phyloP scores from a whole-genome alignment of 129 eudicot species.

The Saposhnikovia divaricata region DNA sequence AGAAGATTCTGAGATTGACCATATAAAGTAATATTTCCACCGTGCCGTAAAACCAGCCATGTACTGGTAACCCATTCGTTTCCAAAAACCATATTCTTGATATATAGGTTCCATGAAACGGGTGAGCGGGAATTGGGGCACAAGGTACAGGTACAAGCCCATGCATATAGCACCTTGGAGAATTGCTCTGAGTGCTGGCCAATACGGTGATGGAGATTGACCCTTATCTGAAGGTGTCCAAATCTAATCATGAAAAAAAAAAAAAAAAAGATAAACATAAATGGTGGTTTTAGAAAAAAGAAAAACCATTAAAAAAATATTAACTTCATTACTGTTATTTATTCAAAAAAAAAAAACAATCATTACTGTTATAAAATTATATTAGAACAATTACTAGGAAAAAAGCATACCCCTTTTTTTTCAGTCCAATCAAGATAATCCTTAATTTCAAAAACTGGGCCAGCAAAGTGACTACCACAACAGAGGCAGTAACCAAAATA shows the following conservation, averaged over 20 bases:
- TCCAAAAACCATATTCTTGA: slow-evolving; percentile 57
- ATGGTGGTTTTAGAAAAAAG: background rate
- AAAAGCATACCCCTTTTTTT: slow-evolving; percentile 59
- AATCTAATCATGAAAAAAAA: slow-evolving; percentile 29
- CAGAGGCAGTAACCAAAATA: slow-evolving; percentile 87
- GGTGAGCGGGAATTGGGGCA: slow-evolving; percentile 62
- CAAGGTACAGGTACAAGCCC: slow-evolving; percentile 64
- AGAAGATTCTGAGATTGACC: slow-evolving; percentile 95
- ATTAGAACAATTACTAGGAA: slow-evolving; percentile 8
- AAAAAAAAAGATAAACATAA: background rate
- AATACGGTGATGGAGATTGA: slow-evolving; percentile 54
- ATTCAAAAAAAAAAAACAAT: no score
- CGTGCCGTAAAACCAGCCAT: slow-evolving; percentile 90
- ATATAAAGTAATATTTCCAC: slow-evolving; percentile 92
- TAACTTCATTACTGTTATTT: no score
- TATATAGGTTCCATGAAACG: slow-evolving; percentile 44
- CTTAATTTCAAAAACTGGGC: slow-evolving; percentile 91
- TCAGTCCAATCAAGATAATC: slow-evolving; percentile 94
- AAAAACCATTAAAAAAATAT: no score
- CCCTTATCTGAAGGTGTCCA: slow-evolving; percentile 49
- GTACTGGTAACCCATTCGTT: slow-evolving; percentile 59
- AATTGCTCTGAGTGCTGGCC: slow-evolving; percentile 53
- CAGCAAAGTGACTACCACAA: slow-evolving; percentile 97
- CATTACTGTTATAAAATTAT: background rate
- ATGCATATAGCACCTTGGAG: slow-evolving; percentile 87